These are phyloP conservation scores for Bipolaris bicolor DNA, from an alignment of 2,329 filamentous ascomycete species.

Conservation along the genomic window DNA sequence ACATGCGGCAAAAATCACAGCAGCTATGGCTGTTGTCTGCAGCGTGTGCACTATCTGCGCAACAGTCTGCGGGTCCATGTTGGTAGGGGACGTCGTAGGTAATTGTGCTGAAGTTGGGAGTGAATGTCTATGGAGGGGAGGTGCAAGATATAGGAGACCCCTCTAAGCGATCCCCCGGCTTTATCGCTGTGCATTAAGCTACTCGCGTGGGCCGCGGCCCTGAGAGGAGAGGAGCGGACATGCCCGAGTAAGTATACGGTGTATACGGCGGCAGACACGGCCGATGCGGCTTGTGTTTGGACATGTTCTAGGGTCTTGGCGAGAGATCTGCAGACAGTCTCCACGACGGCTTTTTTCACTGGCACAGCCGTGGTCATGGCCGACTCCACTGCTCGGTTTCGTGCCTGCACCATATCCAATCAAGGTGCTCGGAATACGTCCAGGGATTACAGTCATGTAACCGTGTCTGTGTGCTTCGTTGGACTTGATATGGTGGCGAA, in stretches of 20 bases:
- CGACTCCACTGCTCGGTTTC: background rate
- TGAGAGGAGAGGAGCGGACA: background rate
- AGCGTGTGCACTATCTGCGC: conserved; percentile 26
- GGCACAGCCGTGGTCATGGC: background rate
- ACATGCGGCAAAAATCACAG: conserved; percentile 32
- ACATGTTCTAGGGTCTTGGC: background rate
- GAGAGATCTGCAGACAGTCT: background rate
- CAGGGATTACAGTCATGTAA: no score
- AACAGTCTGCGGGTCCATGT: conserved; percentile 31
- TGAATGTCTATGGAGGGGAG: background rate
- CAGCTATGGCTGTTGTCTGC: conserved; percentile 33
- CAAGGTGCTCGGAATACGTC: background rate
- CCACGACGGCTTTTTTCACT: background rate
- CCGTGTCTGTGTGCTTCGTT: no score
- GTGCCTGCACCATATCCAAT: background rate
- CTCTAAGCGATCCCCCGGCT: background rate
- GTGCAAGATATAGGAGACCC: background rate
- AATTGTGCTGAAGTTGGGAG: background rate
- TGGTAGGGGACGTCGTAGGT: background rate
- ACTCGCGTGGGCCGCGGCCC: background rate
- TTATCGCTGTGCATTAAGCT: background rate
- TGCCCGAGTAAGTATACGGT: background rate
- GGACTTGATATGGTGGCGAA: no score
- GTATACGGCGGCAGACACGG: conserved; percentile 6
- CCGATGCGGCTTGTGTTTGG: conserved; percentile 7